These are phyloP conservation scores for Neoboletus magnificus DNA, from an alignment of 768 basidiomycete species.

Conservation along the genomic window DNA sequence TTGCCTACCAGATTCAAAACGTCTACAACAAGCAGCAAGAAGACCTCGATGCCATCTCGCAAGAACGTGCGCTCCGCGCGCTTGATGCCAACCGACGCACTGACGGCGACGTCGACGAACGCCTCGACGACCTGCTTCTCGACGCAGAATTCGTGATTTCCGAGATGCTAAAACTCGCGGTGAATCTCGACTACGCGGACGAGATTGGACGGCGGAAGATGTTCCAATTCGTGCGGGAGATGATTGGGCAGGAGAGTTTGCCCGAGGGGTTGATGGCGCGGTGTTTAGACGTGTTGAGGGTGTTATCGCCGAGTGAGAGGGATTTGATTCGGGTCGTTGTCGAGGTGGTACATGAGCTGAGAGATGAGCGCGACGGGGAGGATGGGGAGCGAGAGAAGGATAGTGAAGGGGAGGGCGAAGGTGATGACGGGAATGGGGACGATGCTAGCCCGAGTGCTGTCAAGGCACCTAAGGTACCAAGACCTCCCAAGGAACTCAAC, in stretches of 20 bases:
- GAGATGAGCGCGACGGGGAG: conserved; percentile 44
- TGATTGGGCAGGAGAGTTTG: conserved; percentile 70
- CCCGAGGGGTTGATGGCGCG: conserved; percentile 66
- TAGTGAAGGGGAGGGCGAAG: conserved; percentile 30
- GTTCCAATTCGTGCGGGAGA: conserved; percentile 80
- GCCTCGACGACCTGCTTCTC: conserved; percentile 34
- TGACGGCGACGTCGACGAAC: conserved; percentile 44
- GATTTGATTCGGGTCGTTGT: conserved; percentile 88
- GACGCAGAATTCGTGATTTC: conserved; percentile 61
- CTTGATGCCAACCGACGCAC: conserved; percentile 35
- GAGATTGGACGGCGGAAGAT: conserved; percentile 88
- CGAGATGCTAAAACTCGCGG: conserved; percentile 76
- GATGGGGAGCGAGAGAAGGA: conserved; percentile 37
- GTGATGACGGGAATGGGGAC: conserved; percentile 1
- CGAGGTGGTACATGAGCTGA: conserved; percentile 79
- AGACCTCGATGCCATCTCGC: conserved; percentile 39
- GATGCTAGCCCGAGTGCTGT: background rate
- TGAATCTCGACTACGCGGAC: conserved; percentile 85
- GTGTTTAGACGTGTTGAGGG: conserved; percentile 81
- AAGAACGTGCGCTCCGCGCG: conserved; percentile 29
- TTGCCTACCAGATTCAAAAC: conserved; percentile 73
- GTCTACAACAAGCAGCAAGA: conserved; percentile 65
- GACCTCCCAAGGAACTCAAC: conserved; percentile 40
- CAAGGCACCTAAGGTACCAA: conserved; percentile 17
- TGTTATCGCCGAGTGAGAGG: conserved; percentile 67